Evolutionary conservation across 257 asterid genomes (phyloP).

Genomic region (Plantago major): DNA sequence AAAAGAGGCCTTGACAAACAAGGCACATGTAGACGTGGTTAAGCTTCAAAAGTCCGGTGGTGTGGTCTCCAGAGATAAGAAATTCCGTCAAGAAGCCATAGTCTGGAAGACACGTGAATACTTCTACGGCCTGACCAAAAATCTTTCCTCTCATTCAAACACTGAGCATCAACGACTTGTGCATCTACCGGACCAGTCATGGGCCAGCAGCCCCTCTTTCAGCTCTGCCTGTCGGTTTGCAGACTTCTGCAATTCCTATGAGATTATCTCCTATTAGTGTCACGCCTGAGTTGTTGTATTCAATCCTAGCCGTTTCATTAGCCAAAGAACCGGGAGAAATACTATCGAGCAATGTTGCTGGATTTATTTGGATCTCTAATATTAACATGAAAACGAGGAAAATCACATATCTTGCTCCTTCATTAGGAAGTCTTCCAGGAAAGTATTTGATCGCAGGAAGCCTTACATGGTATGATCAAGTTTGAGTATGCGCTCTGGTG

Average conservation of each 20-base stretch:
- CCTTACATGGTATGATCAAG: constrained; percentile 74
- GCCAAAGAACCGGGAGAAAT: constrained; percentile 89
- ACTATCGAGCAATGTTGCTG: constrained; percentile 41
- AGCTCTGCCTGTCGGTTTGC: constrained; percentile 95
- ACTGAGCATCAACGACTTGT: constrained; percentile 59
- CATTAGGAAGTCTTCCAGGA: constrained; percentile 91
- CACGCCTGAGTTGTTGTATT: constrained; percentile 73
- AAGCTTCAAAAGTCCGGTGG: constrained; percentile 99
- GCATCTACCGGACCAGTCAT: constrained; percentile 76
- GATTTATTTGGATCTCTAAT: no score
- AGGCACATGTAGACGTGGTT: constrained; percentile 84
- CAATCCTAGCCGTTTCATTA: constrained; percentile 82
- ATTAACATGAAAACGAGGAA: no score
- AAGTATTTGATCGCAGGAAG: constrained; percentile 73
- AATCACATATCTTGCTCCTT: constrained; percentile 59
- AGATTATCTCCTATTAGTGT: constrained; percentile 65
- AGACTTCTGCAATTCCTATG: constrained; percentile 80
- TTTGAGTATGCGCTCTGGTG: constrained; percentile 20
- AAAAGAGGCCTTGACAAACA: constrained; percentile 68
- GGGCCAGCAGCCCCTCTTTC: constrained; percentile 99
- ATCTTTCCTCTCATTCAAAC: constrained; percentile 93
- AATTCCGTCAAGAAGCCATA: constrained; percentile 87
- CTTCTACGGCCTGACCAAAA: constrained; percentile 86
- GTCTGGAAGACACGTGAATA: constrained; percentile 87
- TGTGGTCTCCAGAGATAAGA: constrained; percentile 85